Evolutionary conservation across 345 rosid genomes (phyloP), one percentile per base, ranked within the genome.

Genomic region (Abelmoschus esculentus): DNA sequence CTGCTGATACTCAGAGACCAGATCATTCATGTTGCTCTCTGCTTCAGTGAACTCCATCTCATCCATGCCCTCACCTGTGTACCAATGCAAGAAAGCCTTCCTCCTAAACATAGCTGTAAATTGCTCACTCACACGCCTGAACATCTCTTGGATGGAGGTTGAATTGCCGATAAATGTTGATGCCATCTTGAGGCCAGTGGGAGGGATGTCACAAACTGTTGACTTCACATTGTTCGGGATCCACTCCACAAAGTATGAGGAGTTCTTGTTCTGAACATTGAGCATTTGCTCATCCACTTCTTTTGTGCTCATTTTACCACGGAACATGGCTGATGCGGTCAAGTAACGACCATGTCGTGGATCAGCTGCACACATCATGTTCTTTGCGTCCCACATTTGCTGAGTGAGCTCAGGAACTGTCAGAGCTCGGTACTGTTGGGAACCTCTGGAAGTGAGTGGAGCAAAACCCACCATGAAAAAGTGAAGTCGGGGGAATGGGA

Each of bases 281-380:
- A 86, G 77, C 88, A 88, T 88, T 78, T 86, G 89, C 77, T 84
- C 88, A 59, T 87, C 92, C 0, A 86, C 92, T 69, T 87, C 92
- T 79, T 87, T 87, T 44, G 92, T 87, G 84, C 92, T 87, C 92
- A 87, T 87, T 68, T 87, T 87, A 7, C 92, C 89, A 6, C 92
- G 85, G 81, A 85, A 87, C 90, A 87, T 85, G 17, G 92, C 90
- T 14, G 92, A 87, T 8, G 92, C 92, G 1, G 92, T 87, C 49
- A 87, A 77, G 73, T 87, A 87, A 0, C 92, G 85, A 17, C 89
- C 92, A 4, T 88, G 92, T 12, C 92, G 73, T 0, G 92, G 92
- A 73, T 87, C 90, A 56, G 92, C 92, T 3, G 92, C 92, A 28
- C 92, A 87, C 92, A 87, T 87, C 90, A 87, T 87, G 77, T 87